Evolutionary conservation across 2,329 filamentous ascomycete species (phyloP), one percentile per base, ranked within the genome.

Genomic region (Aspergillus novofumigatus): DNA sequence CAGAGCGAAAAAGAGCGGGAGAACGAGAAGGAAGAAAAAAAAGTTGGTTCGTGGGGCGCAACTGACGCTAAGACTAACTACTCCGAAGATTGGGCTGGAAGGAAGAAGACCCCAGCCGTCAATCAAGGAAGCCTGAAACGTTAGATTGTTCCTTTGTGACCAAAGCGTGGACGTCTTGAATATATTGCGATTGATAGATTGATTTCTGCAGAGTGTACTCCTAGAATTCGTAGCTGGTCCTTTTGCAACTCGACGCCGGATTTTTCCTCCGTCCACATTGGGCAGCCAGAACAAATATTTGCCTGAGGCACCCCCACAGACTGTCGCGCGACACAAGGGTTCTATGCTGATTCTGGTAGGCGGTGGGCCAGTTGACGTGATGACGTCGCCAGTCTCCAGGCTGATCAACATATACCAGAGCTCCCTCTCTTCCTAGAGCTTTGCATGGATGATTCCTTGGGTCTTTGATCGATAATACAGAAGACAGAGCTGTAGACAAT

Each of bases 381-480:
- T 38, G 32, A 38, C 32, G 32, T 38, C 32, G 32, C 32, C 4
- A 14, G 11, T 17, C 3, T 14, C 29, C 29, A 32, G 29, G 4
- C 29, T 4, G 10, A 14, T 32, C 29, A 29, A 11, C 29, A 11
- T 11, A 32, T 11, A 29, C 28, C 8, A 11, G 29, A 32, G 29
- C 10, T 32, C 17, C 25, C 25, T 26, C 25, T 26, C 6, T 7
- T 35, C 4, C 28, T 2, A 5, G 29, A 35, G 32, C 11, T 35
- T 17, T 17, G 32, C 14, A 14, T 35, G 32, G 17, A 38, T 38
- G 32, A 38, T 38, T 38, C 1, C 14, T 38, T 38, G 17, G 32
- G 4, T 38, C 3, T 35, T 3, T 67, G 58, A 59, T 58, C 58
- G 63, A 67, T 65, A 32, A 55, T 3, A 41, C 3, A 25, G 4